Conservation (phyloP, 495 filamentous ascomycete species). For the Pseudoneurospora amorphoporcata region DNA sequence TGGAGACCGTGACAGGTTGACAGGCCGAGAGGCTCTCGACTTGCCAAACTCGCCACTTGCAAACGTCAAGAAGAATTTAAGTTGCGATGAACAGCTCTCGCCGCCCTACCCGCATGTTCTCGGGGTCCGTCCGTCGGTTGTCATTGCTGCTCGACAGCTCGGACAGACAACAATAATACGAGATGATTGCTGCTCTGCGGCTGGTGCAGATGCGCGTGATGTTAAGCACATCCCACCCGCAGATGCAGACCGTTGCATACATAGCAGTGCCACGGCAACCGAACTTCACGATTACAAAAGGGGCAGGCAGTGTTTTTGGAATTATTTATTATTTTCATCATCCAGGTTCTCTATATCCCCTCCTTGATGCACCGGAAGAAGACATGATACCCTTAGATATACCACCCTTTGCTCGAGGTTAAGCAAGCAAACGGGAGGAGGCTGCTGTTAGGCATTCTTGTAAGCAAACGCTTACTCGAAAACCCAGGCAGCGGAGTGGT, state of each 20-base stretch:
- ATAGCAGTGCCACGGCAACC: background rate
- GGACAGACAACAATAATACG: background rate
- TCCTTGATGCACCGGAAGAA: background rate
- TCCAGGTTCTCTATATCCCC: background rate
- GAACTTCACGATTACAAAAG: background rate
- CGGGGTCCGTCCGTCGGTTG: background rate
- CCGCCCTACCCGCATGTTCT: background rate
- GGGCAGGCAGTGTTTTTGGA: background rate
- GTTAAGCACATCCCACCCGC: background rate
- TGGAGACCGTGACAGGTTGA: background rate
- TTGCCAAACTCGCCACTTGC: background rate
- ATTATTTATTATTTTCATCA: background rate
- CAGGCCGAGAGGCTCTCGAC: background rate
- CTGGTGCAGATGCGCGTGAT: background rate
- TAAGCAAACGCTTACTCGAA: constrained; percentile 62
- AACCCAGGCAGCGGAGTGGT: constrained; percentile 75
- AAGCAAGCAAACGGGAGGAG: background rate
- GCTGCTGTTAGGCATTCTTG: background rate
- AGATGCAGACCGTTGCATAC: background rate
- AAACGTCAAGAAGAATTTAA: background rate
- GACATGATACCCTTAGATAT: background rate
- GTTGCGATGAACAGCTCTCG: background rate
- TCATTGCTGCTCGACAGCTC: background rate
- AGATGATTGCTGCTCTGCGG: background rate
- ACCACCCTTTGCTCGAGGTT: background rate